phyloP scores from a whole-genome alignment of 768 basidiomycete genomes.

The Amanita subjunquillea region DNA sequence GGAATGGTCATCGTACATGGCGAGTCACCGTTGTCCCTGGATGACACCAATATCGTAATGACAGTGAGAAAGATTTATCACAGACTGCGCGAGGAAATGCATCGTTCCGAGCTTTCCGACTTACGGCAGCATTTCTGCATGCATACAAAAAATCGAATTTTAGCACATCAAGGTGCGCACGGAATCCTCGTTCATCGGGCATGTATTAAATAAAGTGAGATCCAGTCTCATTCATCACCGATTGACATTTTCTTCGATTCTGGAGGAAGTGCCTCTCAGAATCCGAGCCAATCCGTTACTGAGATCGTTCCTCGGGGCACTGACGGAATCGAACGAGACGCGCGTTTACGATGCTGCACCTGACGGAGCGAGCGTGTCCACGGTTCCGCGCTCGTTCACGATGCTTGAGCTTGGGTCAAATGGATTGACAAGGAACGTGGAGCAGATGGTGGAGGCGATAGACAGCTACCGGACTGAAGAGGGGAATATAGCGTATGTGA shows the following conservation, averaged over 20 bases:
- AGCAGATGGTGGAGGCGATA: constrained; percentile 77
- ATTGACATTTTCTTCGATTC: constrained; percentile 76
- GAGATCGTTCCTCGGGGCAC: constrained; percentile 63
- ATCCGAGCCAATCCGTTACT: constrained; percentile 76
- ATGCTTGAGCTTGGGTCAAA: constrained; percentile 61
- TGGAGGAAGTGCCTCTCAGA: constrained; percentile 79
- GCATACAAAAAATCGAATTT: constrained; percentile 80
- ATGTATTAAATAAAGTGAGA: background rate
- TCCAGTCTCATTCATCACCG: constrained; percentile 68
- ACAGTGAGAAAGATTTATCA: constrained; percentile 48
- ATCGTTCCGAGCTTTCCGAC: constrained; percentile 80
- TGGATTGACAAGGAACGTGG: constrained; percentile 66
- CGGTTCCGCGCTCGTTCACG: constrained; percentile 52
- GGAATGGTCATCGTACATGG: constrained; percentile 83
- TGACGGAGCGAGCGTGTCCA: constrained; percentile 25
- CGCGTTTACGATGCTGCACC: constrained; percentile 26
- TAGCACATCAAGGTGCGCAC: constrained; percentile 63
- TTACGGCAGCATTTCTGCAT: constrained; percentile 71
- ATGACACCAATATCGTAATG: constrained; percentile 1
- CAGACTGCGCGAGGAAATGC: constrained; percentile 76
- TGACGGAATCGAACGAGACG: constrained; percentile 39
- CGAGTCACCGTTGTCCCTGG: constrained; percentile 19
- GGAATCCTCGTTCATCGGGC: constrained; percentile 3
- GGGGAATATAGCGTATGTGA: constrained; percentile 82
- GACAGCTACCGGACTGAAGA: constrained; percentile 86